Conservation (phyloP, 1,284 basidiomycete species). For the Cryptococcus jaspeensis region DNA sequence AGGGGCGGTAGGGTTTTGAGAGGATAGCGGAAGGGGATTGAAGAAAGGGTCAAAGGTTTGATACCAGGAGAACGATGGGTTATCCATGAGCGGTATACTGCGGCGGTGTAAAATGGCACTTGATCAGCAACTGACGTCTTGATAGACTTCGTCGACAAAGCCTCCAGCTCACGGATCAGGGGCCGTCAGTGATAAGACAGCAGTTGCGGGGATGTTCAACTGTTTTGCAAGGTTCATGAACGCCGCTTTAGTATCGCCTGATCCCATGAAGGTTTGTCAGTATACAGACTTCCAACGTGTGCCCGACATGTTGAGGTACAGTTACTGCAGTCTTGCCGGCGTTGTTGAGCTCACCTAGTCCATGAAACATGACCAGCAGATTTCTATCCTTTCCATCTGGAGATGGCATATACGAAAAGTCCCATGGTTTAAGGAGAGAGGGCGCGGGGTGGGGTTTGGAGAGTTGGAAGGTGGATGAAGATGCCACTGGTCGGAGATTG, state of each 20-base stretch:
- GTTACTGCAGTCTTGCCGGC: not conserved
- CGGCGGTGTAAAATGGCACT: not conserved
- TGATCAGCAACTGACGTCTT: not conserved
- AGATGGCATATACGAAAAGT: slow-evolving; percentile 35
- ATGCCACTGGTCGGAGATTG: slow-evolving; percentile 32
- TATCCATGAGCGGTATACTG: slow-evolving; percentile 77
- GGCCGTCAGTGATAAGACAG: slow-evolving; percentile 73
- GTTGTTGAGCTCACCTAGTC: slow-evolving; percentile 62
- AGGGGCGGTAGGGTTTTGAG: slow-evolving; percentile 67
- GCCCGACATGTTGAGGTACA: too few relatives aligned
- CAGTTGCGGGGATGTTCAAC: slow-evolving; percentile 81
- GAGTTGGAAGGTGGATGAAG: slow-evolving; percentile 3
- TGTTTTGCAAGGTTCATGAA: slow-evolving; percentile 71
- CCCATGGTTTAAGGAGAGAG: slow-evolving; percentile 36
- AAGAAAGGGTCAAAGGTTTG: slow-evolving; percentile 75
- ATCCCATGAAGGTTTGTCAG: not conserved
- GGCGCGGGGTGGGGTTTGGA: slow-evolving; percentile 24
- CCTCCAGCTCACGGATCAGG: slow-evolving; percentile 63
- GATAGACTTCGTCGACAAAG: not conserved
- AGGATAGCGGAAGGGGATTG: slow-evolving; percentile 64
- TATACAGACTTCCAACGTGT: too few relatives aligned
- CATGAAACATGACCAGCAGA: slow-evolving; percentile 79
- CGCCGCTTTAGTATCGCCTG: slow-evolving; percentile 77
- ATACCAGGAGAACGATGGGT: slow-evolving; percentile 80
- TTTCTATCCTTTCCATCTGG: slow-evolving; percentile 82